Evolutionary conservation across 179 eudicot species (phyloP).

Genomic region (Beta corolliflora): DNA sequence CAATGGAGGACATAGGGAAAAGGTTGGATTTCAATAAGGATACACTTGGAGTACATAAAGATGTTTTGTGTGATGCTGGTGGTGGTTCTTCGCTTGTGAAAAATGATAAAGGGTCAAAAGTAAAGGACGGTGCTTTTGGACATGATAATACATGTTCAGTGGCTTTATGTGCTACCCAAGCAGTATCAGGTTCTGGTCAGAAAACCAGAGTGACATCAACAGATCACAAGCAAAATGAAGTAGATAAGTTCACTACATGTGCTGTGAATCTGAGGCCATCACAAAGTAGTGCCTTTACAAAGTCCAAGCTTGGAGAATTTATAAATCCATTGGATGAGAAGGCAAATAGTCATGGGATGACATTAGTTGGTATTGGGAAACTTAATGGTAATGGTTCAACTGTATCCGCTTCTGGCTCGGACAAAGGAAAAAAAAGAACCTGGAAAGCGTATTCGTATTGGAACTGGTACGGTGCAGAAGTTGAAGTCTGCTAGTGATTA

Average conservation of each 20-base stretch:
- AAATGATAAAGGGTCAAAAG: conserved; percentile 3
- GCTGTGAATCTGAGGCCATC: not conserved
- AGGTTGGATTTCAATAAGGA: not conserved
- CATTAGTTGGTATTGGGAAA: not conserved
- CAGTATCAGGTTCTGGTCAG: conserved; percentile 16
- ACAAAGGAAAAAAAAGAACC: conserved; percentile 18
- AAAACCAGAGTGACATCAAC: conserved; percentile 18
- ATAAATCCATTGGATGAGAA: conserved; percentile 8
- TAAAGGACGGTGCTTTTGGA: conserved; percentile 17
- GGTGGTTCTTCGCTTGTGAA: not conserved
- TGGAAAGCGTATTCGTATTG: conserved; percentile 16
- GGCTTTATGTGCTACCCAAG: conserved; percentile 19
- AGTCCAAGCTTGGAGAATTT: not conserved
- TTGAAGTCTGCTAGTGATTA: conserved; percentile 17
- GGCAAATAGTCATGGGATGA: not conserved
- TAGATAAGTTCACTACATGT: not conserved
- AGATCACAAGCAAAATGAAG: conserved; percentile 17
- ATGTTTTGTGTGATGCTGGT: conserved; percentile 3
- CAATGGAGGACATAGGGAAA: not conserved
- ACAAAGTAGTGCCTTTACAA: not conserved
- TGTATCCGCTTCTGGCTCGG: conserved; percentile 10
- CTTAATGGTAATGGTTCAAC: not conserved
- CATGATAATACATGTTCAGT: conserved; percentile 4
- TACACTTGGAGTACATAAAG: not conserved
- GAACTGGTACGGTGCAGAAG: conserved; percentile 13